phyloP scores from a whole-genome alignment of 2,329 filamentous ascomycete genomes.

The Diaporthe ilicicola region DNA sequence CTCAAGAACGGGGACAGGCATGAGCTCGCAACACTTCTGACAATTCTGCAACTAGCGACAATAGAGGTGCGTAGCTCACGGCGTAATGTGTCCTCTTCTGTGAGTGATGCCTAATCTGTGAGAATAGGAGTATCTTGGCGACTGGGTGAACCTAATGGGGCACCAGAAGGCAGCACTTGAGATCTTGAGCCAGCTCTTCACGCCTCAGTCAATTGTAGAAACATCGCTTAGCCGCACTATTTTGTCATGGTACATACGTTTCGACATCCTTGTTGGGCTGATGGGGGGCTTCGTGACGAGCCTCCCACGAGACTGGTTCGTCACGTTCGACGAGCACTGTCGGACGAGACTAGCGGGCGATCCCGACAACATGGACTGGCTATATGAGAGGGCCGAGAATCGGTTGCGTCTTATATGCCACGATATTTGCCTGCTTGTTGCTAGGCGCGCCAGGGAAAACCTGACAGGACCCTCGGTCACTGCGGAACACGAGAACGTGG shows the following conservation, averaged over 20 bases:
- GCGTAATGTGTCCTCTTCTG: conserved; percentile 38
- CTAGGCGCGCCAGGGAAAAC: conserved; percentile 69
- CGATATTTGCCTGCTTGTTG: conserved; percentile 82
- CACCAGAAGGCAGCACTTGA: conserved; percentile 91
- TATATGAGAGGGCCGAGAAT: conserved; percentile 72
- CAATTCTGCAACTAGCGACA: conserved; percentile 89
- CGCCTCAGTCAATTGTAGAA: conserved; percentile 76
- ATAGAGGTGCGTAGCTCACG: conserved; percentile 73
- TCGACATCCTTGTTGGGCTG: conserved; percentile 85
- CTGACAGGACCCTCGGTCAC: conserved; percentile 72
- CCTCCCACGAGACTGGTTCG: conserved; percentile 82
- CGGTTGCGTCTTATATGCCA: conserved; percentile 76
- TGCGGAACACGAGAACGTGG: conserved; percentile 65
- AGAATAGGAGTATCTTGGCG: conserved; percentile 86
- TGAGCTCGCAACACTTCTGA: conserved; percentile 78
- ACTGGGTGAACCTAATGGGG: conserved; percentile 92
- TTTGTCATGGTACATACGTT: conserved; percentile 88
- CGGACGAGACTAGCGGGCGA: conserved; percentile 64
- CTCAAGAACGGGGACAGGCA: conserved; percentile 76
- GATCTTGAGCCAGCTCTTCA: conserved; percentile 81
- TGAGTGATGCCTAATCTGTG: conserved; percentile 20
- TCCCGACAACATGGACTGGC: conserved; percentile 70
- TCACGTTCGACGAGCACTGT: conserved; percentile 69
- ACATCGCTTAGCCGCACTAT: conserved; percentile 77
- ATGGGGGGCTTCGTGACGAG: conserved; percentile 81